phyloP scores from a whole-genome alignment of 768 basidiomycete genomes.

The Coprinellus micaceus region DNA sequence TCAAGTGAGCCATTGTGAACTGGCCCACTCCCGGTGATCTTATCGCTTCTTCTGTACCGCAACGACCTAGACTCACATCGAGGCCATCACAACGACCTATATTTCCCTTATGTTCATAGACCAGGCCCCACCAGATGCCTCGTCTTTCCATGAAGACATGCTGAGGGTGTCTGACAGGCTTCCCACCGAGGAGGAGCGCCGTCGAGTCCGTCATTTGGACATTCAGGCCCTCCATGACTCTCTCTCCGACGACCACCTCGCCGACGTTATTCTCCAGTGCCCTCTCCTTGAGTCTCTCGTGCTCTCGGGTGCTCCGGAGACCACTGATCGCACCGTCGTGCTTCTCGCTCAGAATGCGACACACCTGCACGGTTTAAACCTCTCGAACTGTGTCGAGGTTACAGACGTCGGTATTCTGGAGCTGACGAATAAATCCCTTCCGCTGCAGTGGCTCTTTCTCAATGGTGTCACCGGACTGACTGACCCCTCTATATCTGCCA shows the following conservation, averaged over 20 bases:
- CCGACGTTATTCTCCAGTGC: slow-evolving; percentile 51
- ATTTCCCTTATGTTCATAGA: slow-evolving; percentile 15
- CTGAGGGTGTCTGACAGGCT: slow-evolving; percentile 58
- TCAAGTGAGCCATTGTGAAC: not conserved
- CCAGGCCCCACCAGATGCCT: slow-evolving; percentile 28
- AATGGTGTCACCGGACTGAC: slow-evolving; percentile 64
- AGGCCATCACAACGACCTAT: slow-evolving; percentile 8
- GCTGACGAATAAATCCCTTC: slow-evolving; percentile 62
- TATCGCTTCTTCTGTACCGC: slow-evolving; percentile 8
- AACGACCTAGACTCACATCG: slow-evolving; percentile 29
- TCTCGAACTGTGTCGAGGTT: slow-evolving; percentile 70
- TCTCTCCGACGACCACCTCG: slow-evolving; percentile 60
- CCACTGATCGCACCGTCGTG: slow-evolving; percentile 67
- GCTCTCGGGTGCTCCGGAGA: slow-evolving; percentile 63
- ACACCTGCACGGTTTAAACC: slow-evolving; percentile 70
- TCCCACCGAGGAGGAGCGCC: slow-evolving; percentile 56
- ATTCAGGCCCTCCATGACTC: slow-evolving; percentile 32
- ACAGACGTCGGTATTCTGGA: slow-evolving; percentile 77
- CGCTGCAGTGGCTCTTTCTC: slow-evolving; percentile 72
- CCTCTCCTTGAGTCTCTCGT: slow-evolving; percentile 65
- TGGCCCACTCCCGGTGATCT: not conserved
- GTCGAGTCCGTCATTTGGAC: slow-evolving; percentile 56
- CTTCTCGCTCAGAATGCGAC: slow-evolving; percentile 58
- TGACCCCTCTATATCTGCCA: slow-evolving; percentile 56
- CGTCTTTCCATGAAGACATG: slow-evolving; percentile 49